Evolutionary conservation across 305 asterid species (phyloP).

Genomic region (Salvia sclarea): DNA sequence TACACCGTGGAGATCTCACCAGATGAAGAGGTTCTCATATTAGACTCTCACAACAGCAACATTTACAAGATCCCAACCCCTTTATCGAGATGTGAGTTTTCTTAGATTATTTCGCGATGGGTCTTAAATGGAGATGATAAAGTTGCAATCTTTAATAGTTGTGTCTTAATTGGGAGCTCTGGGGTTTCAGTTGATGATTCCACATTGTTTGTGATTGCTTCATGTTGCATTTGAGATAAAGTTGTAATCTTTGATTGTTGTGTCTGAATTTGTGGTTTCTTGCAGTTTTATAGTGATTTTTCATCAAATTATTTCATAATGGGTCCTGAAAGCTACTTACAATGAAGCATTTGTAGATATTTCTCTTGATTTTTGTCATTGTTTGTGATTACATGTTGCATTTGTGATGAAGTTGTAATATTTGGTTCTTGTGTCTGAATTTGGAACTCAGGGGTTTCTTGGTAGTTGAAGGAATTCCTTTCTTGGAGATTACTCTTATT

Average conservation of each 20-base stretch:
- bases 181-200: not conserved
- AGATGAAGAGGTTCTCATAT: constrained; percentile 66
- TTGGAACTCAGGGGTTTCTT: constrained; percentile 2
- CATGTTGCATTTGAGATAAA: not conserved
- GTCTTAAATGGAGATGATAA: not conserved
- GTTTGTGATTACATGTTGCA: not conserved
- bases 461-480: constrained; percentile 43
- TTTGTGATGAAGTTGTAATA: constrained; percentile 16
- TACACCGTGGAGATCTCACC: constrained; percentile 66
- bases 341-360: too few relatives aligned
- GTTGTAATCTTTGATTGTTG: not conserved
- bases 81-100: constrained; percentile 73
- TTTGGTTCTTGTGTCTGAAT: constrained; percentile 27
- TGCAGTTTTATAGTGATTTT: too few relatives aligned
- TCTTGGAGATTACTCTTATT: constrained; percentile 39
- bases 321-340: too few relatives aligned
- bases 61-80: constrained; percentile 77
- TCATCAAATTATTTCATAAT: too few relatives aligned
- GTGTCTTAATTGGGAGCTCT: not conserved
- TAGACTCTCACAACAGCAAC: constrained; percentile 89
- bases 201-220: not conserved
- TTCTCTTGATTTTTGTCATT: not conserved
- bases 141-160: constrained; percentile 27
- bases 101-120: not conserved
- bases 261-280: constrained; percentile 2